phyloP scores from a whole-genome alignment of 768 basidiomycete species.

The Infundibulicybe gibba region DNA sequence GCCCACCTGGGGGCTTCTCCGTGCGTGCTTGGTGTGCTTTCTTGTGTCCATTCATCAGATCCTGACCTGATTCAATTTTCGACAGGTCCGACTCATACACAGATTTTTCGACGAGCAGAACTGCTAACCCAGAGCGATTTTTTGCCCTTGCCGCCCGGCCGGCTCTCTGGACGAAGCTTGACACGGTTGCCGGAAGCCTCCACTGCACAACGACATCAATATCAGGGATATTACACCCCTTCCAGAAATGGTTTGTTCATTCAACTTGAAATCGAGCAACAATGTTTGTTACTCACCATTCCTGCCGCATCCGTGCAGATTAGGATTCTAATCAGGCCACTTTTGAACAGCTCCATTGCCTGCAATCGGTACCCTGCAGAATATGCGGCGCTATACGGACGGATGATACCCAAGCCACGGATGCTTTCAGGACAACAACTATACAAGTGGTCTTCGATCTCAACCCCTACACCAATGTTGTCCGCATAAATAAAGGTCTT shows the following conservation, averaged over 20 bases:
- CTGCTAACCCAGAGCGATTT: slow-evolving; percentile 11
- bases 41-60: neutral
- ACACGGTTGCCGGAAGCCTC: slow-evolving; percentile 20
- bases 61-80: neutral
- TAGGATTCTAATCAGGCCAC: slow-evolving; percentile 19
- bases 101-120: slow-evolving; percentile 14
- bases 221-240: slow-evolving; percentile 22
- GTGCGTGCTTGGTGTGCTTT: neutral
- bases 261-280: no score
- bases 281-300: slow-evolving; percentile 19
- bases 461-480: slow-evolving; percentile 15
- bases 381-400: slow-evolving; percentile 21
- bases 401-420: slow-evolving; percentile 15
- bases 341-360: slow-evolving; percentile 20
- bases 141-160: slow-evolving; percentile 20
- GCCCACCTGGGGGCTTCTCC: neutral
- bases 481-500: slow-evolving; percentile 26
- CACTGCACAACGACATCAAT: slow-evolving; percentile 29
- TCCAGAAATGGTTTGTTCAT: neutral
- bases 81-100: slow-evolving; percentile 5
- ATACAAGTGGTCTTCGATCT: slow-evolving; percentile 24
- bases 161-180: slow-evolving; percentile 24
- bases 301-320: slow-evolving; percentile 35
- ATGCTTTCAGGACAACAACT: no score
- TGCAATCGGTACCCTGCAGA: slow-evolving; percentile 10